Conservation (phyloP, 352 stramenopile genomes). For the Phytophthora europaea region DNA sequence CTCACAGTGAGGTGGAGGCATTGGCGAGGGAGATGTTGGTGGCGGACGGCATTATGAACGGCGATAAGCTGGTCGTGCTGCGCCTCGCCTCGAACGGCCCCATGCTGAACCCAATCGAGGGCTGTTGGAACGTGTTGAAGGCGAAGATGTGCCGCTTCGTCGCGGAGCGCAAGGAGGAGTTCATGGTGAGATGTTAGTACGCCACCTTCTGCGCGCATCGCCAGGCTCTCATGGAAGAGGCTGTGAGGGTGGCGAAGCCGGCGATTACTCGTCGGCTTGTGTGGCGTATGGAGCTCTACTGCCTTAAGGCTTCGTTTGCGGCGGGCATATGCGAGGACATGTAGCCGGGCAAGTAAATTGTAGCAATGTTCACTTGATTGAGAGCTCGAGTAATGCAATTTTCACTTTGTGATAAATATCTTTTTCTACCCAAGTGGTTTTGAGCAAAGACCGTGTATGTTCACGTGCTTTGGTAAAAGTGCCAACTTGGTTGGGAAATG, state of each 20-base stretch:
- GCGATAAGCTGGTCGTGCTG: not conserved
- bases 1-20: too few species aligned
- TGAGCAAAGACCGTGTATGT: too few species aligned
- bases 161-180: not conserved
- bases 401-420: too few species aligned
- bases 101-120: not conserved
- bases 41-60: not conserved
- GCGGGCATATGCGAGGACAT: too few species aligned
- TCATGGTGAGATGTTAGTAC: not conserved
- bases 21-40: too few species aligned
- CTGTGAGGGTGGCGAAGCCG: not conserved
- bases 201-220: not conserved
- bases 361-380: too few species aligned
- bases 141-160: not conserved
- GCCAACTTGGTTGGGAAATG: too few species aligned
- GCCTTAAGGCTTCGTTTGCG: too few species aligned
- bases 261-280: not conserved
- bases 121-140: conserved; percentile 1
- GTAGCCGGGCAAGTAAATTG: too few species aligned
- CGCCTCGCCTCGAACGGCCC: not conserved
- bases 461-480: too few species aligned
- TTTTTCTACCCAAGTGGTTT: too few species aligned
- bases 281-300: not conserved
- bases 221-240: not conserved
- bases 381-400: too few species aligned